Evolutionary conservation across 148 eudicot genomes (phyloP).

Genomic region (Amaranthus palmeri): DNA sequence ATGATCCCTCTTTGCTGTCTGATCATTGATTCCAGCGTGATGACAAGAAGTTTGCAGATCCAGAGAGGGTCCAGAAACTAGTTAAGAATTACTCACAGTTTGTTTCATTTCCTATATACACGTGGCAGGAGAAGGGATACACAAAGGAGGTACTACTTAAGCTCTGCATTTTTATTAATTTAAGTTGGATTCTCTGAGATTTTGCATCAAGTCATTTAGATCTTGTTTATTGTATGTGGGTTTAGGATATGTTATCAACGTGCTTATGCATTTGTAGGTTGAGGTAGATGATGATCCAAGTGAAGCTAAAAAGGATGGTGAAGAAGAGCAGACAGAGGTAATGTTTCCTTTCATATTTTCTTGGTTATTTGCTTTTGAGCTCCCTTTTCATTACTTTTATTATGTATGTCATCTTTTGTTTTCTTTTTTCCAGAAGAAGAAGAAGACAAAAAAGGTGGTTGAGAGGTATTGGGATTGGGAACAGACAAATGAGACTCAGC

Average conservation of each 20-base stretch:
- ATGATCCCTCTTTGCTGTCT: not conserved
- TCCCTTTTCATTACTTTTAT: not conserved
- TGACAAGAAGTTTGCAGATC: slow-evolving; percentile 88
- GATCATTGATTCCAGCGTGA: slow-evolving; percentile 43
- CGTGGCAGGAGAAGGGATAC: slow-evolving; percentile 94
- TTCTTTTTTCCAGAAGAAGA: slow-evolving; percentile 54
- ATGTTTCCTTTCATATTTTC: not conserved
- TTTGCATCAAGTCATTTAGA: not conserved
- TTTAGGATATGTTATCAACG: not conserved
- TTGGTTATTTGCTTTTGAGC: not conserved
- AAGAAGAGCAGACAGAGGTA: slow-evolving; percentile 63
- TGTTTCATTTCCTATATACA: slow-evolving; percentile 95
- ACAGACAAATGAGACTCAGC: slow-evolving; percentile 89
- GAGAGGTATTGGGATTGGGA: slow-evolving; percentile 99
- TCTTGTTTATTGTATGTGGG: not conserved
- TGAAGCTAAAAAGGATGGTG: slow-evolving; percentile 56
- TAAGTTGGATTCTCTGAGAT: too few species aligned
- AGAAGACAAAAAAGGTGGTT: slow-evolving; percentile 92
- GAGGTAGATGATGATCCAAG: slow-evolving; percentile 93
- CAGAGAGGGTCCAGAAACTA: slow-evolving; percentile 83
- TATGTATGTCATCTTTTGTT: not conserved
- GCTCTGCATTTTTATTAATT: not conserved
- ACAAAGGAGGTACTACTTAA: slow-evolving; percentile 74
- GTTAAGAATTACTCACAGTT: slow-evolving; percentile 95
- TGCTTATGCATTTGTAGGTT: slow-evolving; percentile 43